Conservation (phyloP, 805 yeast genomes). For the Candida ortonii region DNA sequence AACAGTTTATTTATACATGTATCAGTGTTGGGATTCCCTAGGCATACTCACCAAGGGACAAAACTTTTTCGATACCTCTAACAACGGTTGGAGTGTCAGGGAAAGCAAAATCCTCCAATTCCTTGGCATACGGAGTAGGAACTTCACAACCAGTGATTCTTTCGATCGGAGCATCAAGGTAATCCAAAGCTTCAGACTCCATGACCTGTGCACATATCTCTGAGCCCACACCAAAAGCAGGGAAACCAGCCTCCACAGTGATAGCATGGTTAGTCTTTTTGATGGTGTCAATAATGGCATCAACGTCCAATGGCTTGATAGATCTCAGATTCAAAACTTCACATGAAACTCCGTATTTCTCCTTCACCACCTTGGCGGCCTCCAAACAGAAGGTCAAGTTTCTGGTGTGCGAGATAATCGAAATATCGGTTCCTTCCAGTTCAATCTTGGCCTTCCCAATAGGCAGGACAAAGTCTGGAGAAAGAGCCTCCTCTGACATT, state of each 20-base stretch:
- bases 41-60: conserved; percentile 50
- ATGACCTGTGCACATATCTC: conserved; percentile 96
- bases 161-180: conserved; percentile 96
- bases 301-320: conserved; percentile 93
- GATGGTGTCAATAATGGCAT: conserved; percentile 78
- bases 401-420: conserved; percentile 90
- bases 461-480: conserved; percentile 88
- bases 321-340: conserved; percentile 96
- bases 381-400: conserved; percentile 80
- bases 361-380: conserved; percentile 85
- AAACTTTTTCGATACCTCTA: conserved; percentile 79
- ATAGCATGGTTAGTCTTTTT: conserved; percentile 96
- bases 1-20: conserved; percentile 1
- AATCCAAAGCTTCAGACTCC: conserved; percentile 98
- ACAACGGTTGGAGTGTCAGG: conserved; percentile 90
- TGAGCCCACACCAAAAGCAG: conserved; percentile 97
- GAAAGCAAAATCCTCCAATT: conserved; percentile 97
- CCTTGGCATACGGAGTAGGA: conserved; percentile 97
- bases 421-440: conserved; percentile 85
- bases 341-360: conserved; percentile 82
- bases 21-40: no score
- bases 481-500: conserved; percentile 82
- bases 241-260: conserved; percentile 97
- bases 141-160: conserved; percentile 99
- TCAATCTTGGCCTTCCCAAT: conserved; percentile 95